Percentiles rank a stretch among this genome's conserved stretches.
phyloP scores from a whole-genome alignment of 1,284 basidiomycete species.

The Leccinum pachyderme region DNA sequence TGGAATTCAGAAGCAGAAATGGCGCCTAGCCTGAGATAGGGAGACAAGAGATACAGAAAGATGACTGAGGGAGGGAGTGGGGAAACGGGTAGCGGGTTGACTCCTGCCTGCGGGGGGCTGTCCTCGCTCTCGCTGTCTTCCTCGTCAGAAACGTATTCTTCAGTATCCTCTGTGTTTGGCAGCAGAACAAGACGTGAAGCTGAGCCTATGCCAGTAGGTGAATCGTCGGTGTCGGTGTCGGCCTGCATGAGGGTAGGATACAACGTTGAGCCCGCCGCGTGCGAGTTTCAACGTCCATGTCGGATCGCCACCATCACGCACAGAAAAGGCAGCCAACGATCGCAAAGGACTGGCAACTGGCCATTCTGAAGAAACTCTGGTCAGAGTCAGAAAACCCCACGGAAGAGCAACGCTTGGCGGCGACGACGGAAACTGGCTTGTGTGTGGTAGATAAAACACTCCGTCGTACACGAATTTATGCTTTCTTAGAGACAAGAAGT shows the following conservation, averaged over 20 bases:
- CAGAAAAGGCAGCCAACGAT: constrained; percentile 15
- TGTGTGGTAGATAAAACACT: constrained; percentile 20
- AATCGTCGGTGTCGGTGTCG: constrained; percentile 15
- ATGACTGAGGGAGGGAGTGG: constrained; percentile 56
- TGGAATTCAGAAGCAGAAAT: constrained; percentile 49
- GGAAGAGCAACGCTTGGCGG: constrained; percentile 21
- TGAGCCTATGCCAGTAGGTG: constrained; percentile 24
- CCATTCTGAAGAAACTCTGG: constrained; percentile 27
- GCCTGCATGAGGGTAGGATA: constrained; percentile 5
- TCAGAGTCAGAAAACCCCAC: constrained; percentile 24
- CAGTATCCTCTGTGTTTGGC: constrained; percentile 43
- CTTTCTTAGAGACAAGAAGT: constrained; percentile 23
- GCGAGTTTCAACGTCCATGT: constrained; percentile 10
- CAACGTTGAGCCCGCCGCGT: background rate
- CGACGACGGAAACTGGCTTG: constrained; percentile 30
- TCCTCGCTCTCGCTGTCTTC: constrained; percentile 37
- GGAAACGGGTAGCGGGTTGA: constrained; percentile 45
- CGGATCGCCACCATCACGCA: background rate
- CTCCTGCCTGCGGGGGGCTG: constrained; percentile 36
- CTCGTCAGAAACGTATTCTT: constrained; percentile 48
- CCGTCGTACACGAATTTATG: background rate
- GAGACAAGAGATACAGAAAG: constrained; percentile 66
- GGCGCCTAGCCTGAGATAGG: constrained; percentile 68
- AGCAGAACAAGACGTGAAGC: constrained; percentile 60
- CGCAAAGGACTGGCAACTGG: constrained; percentile 33